Evolutionary conservation across 176 grass and related monocot species (phyloP), one percentile per base, ranked within the genome.

Genomic region (Alopecurus myosuroides): DNA sequence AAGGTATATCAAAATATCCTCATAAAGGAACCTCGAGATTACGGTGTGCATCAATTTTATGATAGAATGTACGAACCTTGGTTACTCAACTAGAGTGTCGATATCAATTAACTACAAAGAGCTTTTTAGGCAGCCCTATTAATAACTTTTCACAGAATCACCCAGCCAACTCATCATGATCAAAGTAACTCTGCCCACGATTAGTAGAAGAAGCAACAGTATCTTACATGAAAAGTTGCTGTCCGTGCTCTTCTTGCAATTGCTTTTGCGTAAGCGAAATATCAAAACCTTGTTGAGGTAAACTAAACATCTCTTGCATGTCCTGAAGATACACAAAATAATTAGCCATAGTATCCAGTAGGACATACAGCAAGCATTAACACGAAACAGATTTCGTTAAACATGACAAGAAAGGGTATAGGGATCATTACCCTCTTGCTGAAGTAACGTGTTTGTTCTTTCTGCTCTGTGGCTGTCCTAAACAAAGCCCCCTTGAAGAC

Each of bases 381-480:
- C 9, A 88, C 12, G 33, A 77, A 56, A 29, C 40, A 30, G 13
- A 73, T 73, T 19, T 48, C 41, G 0, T 73, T 17, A 30, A 28
- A 30, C 23, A 68, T 77, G 48, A 31, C 5, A 86, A 33, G 25
- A 30, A 78, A 18, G 55, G 6, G 48, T 44, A 81, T 49, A 50
- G 30, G 42, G 61, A 64, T 77, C 37, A 80, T 40, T 79, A 98
- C 96, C 90, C 75, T 95, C 88, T 91, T 91, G 81, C 91, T 95
- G 89, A 98, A 98, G 82, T 98, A 98, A 33, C 96, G 87, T 34
- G 96, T 98, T 76, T 98, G 96, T 83, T 98, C 93, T 94, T 95
- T 98, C 37, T 98, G 93, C 52, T 98, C 96, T n/a, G 96, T 98
- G 52, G 96, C 96, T 76, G 91, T 95, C 70, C 88, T 95, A 84